These are phyloP conservation scores for Diaporthe citri DNA, from an alignment of 2,329 filamentous ascomycete genomes.

Conservation along the genomic window DNA sequence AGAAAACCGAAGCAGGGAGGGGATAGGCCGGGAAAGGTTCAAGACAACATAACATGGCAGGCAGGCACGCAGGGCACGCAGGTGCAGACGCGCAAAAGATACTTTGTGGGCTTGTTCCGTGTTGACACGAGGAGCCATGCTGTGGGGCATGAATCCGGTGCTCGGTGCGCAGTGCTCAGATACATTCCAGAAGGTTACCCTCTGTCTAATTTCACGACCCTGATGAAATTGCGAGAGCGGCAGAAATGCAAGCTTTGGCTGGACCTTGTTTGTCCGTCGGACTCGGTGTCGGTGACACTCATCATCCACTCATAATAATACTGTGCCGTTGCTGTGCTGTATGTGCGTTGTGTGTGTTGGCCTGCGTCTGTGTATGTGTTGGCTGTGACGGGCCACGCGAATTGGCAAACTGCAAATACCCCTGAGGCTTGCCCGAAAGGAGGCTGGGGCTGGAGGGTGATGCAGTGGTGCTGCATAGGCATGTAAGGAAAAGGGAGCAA, in stretches of 20 bases:
- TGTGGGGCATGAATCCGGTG: neutral
- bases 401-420: neutral
- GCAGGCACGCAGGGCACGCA: neutral
- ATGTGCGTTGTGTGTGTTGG: neutral
- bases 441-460: constrained; percentile 24
- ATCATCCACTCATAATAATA: neutral
- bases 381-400: constrained; percentile 19
- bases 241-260: neutral
- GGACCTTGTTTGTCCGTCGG: constrained; percentile 9
- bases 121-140: neutral
- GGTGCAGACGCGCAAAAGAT: constrained; percentile 9
- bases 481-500: constrained; percentile 23
- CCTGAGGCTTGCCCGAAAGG: constrained; percentile 29
- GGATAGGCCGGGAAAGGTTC: neutral
- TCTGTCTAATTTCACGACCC: constrained; percentile 22
- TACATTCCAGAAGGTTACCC: constrained; percentile 30
- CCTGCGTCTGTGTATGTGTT: neutral
- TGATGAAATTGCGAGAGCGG: constrained; percentile 4
- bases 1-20: neutral
- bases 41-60: neutral
- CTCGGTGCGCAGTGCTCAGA: constrained; percentile 7
- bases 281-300: neutral
- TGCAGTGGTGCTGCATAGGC: constrained; percentile 28
- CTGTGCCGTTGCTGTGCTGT: neutral
- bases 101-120: constrained; percentile 20